Evolutionary conservation across 2,329 filamentous ascomycete species (phyloP), one percentile per base, ranked within the genome.

Genomic region (Apiospora rasikravindrae): DNA sequence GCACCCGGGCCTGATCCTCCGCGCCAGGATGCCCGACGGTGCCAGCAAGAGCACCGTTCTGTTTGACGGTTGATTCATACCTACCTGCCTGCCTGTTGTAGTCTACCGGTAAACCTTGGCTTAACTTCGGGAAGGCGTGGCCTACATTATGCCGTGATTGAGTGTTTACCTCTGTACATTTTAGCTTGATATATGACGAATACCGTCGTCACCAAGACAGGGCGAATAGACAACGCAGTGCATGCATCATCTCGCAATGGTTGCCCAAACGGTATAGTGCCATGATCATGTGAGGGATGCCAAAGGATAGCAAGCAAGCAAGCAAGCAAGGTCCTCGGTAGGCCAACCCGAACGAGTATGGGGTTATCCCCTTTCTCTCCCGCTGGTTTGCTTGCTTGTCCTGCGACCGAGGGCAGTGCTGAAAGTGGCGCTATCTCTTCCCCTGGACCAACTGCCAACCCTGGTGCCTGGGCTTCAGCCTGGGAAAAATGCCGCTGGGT

Each of bases 1-100:
- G 5, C 76, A 84, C 74, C 85, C 85, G 0, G 85, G 85, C 1
- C 79, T 84, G n/a, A 83, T 87, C 66, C 72, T 86, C 75, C 81
- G 83, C 74, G 80, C 79, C 10, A 85, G 81, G 75, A 69, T 86
- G 73, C 82, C 82, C 1, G 80, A 83, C 71, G 79, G 78, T n/a
- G 82, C 81, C 13, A 81, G 69, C 13, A 85, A 85, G 76, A 83
- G 83, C 42, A 78, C 71, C 16, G 71, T 74, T 11, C 66, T 1
- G 57, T 8, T 40, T 64, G 29, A 37, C n/a, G 51, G 33, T 5
- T 37, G 33, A 37, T 37, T 5, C 33, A 37, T 37, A 37, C 33
- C 6, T 33, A n/a, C 33, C 33, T 37, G 5, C 33, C 33, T 37
- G 8, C 33, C 33, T 3, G 4, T 6, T 37, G 33, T 5, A 7